Base-by-base conservation (phyloP, 495 filamentous ascomycete genomes). In the Chlorociboria aeruginascens region DNA sequence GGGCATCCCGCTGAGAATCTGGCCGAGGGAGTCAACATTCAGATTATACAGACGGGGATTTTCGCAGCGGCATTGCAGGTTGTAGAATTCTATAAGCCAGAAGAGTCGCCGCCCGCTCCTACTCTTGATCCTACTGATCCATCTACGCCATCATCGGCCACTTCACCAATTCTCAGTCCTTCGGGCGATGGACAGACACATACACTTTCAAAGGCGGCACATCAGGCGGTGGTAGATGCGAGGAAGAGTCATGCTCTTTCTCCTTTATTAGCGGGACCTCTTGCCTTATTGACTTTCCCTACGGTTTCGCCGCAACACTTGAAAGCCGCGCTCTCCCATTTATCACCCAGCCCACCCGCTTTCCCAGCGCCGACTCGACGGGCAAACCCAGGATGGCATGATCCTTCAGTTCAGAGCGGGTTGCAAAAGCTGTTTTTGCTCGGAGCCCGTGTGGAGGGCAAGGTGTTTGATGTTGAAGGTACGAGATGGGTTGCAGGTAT, bases 401-500 rank as follows among this genome's bases (percentile, higher is more conserved):
- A 95, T 42, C 65, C 74, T 1, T 62, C 71, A 10, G 81, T 86
- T 35, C 86, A 94, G 67, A 72, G 63, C 43, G 93, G 86, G 35
- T 59, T 97, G 57, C 78, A 84, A 63, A 98, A 98, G 66, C 64
- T 97, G 48, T 66, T 93, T 62, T 57, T 98, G 32, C 65, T 97
- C 37, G 93, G 86, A 46, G 89, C 89, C 13, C 73, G 92, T 46
- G 77, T 95, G 20, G 77, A 81, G 54, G 83, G 83, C 50, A 78
- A 76, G 66, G 83, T 88, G 38, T 86, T 97, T 56, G 93, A 98
- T 66, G 58, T 72, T 29, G 80, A 81, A 13, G 81, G 85, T 52
- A 69, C 85, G 47, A 83, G 79, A 61, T 92, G 86, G 85, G 77
- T 97, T 43, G 86, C 83, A 36, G 74, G 78, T n/a, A 85, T 97